These are phyloP conservation scores for Fusarium sp. DNA, from an alignment of 2,329 filamentous ascomycete species.

Conservation along the genomic window DNA sequence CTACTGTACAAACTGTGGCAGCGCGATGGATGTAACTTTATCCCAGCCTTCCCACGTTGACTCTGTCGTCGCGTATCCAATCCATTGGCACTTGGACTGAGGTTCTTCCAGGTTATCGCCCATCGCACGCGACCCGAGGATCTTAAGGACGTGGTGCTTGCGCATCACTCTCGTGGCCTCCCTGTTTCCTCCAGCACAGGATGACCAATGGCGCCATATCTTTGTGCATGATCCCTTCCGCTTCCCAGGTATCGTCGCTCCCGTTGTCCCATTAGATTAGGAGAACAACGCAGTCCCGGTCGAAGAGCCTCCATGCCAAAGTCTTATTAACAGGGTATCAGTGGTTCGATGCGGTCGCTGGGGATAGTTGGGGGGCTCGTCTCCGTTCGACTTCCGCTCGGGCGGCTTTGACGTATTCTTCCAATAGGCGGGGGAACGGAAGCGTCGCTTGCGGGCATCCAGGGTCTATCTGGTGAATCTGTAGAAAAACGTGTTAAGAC, in stretches of 20 bases:
- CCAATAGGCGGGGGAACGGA: not conserved
- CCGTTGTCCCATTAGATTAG: not conserved
- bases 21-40: not conserved
- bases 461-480: not conserved
- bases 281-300: not conserved
- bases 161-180: not conserved
- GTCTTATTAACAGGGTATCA: not conserved
- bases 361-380: not conserved
- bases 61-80: not conserved
- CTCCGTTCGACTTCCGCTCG: not conserved
- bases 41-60: not conserved
- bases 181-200: slow-evolving; percentile 1
- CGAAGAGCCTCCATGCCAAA: not conserved
- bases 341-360: not conserved
- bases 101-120: not conserved
- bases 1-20: not conserved
- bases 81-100: not conserved
- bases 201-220: not conserved
- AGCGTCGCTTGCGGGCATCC: not conserved
- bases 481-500: not conserved
- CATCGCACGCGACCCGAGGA: not conserved
- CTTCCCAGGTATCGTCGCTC: not conserved
- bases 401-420: not conserved
- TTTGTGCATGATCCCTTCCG: slow-evolving; percentile 2
- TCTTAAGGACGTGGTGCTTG: not conserved